Base-by-base conservation (phyloP, 2,329 filamentous ascomycete genomes). In the Aspergillus eucalypticola region DNA sequence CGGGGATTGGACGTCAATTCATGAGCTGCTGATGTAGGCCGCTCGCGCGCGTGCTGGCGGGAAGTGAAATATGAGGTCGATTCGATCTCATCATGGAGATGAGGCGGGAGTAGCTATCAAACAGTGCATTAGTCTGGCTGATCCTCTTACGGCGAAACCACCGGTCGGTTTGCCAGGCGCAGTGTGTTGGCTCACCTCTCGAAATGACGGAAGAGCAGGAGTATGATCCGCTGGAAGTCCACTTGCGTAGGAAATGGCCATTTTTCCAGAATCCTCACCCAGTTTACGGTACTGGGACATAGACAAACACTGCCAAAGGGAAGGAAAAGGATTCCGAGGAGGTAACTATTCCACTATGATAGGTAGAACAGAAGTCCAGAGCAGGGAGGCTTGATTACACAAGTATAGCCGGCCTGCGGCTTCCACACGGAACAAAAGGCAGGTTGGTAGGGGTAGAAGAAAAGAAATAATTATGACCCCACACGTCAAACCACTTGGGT, bases 31-130 rank as follows among this genome's bases (percentile, higher is more conserved):
- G 69, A 74, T 29, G 60, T 55, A 27, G 70, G 69, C 21, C 70
- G 71, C 27, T 75, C 73, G 60, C 70, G 71, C 57, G 67, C 64
- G 50, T 67, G 64, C 39, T 66, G 67, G 15, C 71, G 69, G 8
- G 71, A 66, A 44, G 64, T 66, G 57, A 69, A 69, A 61, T 73
- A 76, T 61, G 75, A 67, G 11, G 71, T 72, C 21, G 75, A 76
- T 35, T 78, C 76, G 60, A 78, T 78, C 61, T 76, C 76, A 61
- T 77, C 75, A 60, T 78, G 76, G 8, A 78, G 69, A 61, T 78
- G 74, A 59, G 75, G 68, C 25, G 76, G 76, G 13, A 78, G 73
- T 11, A 78, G 67, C 76, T 78, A 51, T 44, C 8, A 29, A 17
- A 15, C 13, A 5, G 41, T 2, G 15, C 19, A 46, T 68, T 56